Percentiles rank a stretch among this genome's conserved stretches.
Evolutionary conservation across 192 early-diverging fungal species (phyloP).

Genomic region (Linnemannia hyalina): DNA sequence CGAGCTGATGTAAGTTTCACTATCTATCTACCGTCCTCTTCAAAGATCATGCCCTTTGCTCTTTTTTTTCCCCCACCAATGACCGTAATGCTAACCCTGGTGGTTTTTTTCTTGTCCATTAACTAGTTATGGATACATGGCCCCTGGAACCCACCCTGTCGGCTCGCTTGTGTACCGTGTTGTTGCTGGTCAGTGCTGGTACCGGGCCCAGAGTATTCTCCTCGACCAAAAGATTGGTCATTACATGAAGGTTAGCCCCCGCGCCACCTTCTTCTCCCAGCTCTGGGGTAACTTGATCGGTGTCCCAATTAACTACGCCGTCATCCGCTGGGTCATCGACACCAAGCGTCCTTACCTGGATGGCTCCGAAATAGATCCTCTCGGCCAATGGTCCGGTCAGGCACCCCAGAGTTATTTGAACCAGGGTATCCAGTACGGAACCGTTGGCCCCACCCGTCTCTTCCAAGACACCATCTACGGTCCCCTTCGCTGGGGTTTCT

Average conservation of each 20-base stretch:
- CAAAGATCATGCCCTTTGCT: neutral
- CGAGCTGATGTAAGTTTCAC: constrained; percentile 44
- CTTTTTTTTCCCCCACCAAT: too few relatives aligned
- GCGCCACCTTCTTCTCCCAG: constrained; percentile 53
- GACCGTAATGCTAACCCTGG: neutral
- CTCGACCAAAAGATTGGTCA: constrained; percentile 56
- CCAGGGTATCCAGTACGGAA: constrained; percentile 57
- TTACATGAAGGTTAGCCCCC: constrained; percentile 57
- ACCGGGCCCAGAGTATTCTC: constrained; percentile 59
- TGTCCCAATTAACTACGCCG: constrained; percentile 57
- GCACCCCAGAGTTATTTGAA: constrained; percentile 47
- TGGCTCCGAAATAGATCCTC: constrained; percentile 54
- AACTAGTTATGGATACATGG: constrained; percentile 57
- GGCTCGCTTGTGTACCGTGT: constrained; percentile 53
- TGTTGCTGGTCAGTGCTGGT: constrained; percentile 61
- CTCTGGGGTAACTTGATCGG: constrained; percentile 61
- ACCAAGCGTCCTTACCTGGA: constrained; percentile 61
- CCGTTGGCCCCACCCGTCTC: constrained; percentile 52
- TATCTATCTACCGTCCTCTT: neutral
- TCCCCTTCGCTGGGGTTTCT: constrained; percentile 60
- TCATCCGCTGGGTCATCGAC: constrained; percentile 58
- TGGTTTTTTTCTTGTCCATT: neutral
- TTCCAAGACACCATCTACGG: constrained; percentile 53
- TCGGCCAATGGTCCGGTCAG: constrained; percentile 59
- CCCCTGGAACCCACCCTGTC: constrained; percentile 55